A percentile compares a stretch with the other conserved stretches of the same genome.
Conservation (phyloP, 305 asterid species). For the Striga hermonthica region DNA sequence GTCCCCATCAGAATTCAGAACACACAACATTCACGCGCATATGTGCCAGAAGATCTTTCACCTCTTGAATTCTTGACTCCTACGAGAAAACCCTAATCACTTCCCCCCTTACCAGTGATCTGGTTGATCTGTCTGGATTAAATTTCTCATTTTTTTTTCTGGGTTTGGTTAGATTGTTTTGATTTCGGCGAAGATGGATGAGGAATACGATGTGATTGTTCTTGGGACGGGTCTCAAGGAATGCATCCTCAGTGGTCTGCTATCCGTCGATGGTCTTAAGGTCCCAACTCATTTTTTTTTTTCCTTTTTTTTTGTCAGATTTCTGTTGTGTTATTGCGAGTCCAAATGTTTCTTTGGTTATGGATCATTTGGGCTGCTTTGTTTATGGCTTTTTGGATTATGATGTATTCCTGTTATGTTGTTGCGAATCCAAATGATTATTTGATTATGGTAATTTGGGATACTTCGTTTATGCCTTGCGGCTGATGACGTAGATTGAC, state of each 20-base stretch:
- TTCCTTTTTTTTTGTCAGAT: neutral
- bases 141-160: conserved; percentile 17
- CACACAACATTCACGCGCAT: neutral
- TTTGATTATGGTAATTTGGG: conserved; percentile 8
- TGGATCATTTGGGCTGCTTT: conserved; percentile 1
- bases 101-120: conserved; percentile 30
- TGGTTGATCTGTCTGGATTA: conserved; percentile 23
- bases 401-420: neutral
- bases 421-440: too few species aligned
- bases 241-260: conserved; percentile 98
- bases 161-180: conserved; percentile 10
- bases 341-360: conserved; percentile 6
- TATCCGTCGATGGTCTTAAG: conserved; percentile 94
- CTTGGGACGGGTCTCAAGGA: conserved; percentile 94
- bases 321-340: neutral
- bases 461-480: neutral
- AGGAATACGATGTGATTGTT: conserved; percentile 94
- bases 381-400: neutral
- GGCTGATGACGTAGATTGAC: conserved; percentile 6
- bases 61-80: conserved; percentile 13
- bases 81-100: conserved; percentile 36
- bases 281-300: conserved; percentile 31
- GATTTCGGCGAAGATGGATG: conserved; percentile 63
- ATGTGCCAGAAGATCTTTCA: conserved; percentile 8
- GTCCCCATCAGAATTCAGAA: too few species aligned